phyloP scores from a whole-genome alignment of 768 basidiomycete species.

The Collybiopsis confluens region DNA sequence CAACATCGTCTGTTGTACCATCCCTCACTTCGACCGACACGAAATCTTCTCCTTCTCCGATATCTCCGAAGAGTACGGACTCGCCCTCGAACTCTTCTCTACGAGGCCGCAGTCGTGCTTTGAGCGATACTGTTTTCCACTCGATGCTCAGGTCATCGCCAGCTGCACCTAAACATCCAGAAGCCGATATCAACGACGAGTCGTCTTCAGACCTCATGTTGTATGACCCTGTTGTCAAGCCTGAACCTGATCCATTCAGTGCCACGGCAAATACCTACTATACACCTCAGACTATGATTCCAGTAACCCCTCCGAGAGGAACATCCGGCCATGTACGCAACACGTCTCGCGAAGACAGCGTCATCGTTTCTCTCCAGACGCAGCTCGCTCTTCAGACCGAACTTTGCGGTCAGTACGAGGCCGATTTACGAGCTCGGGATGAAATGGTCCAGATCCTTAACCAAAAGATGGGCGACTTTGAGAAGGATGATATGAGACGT shows the following conservation, averaged over 20 bases:
- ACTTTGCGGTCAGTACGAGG: conserved; percentile 70
- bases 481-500: conserved; percentile 63
- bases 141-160: conserved; percentile 43
- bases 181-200: conserved; percentile 64
- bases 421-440: conserved; percentile 69
- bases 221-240: conserved; percentile 26
- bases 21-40: conserved; percentile 9
- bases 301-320: conserved; percentile 57
- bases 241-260: conserved; percentile 71
- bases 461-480: conserved; percentile 46
- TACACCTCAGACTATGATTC: conserved; percentile 69
- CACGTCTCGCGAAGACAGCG: conserved; percentile 65
- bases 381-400: conserved; percentile 74
- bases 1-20: conserved; percentile 12
- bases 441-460: conserved; percentile 63
- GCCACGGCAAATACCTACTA: conserved; percentile 73
- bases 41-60: conserved; percentile 24
- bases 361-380: conserved; percentile 70
- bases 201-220: conserved; percentile 44
- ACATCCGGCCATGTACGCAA: conserved; percentile 43
- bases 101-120: conserved; percentile 46
- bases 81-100: conserved; percentile 22
- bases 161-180: conserved; percentile 33
- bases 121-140: conserved; percentile 65
- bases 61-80: conserved; percentile 18